phyloP scores from a whole-genome alignment of 441 rosid genomes.

The Erodium moschatum region DNA sequence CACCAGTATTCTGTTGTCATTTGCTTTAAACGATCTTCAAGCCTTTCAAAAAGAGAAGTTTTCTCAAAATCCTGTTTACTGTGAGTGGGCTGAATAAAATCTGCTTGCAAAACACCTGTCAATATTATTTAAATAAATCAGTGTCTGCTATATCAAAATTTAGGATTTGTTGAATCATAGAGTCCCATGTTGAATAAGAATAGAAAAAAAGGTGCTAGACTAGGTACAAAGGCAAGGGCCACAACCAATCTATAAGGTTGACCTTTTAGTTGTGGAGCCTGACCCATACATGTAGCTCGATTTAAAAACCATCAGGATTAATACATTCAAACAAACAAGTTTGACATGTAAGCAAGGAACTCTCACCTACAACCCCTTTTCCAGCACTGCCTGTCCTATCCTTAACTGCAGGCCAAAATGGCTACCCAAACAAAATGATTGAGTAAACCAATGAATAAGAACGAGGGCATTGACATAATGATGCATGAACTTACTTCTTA shows the following conservation, averaged over 20 bases:
- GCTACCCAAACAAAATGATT: conserved; percentile 19
- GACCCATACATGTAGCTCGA: no score
- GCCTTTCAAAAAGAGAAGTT: conserved; percentile 25
- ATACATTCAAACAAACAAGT: no score
- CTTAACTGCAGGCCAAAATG: conserved; percentile 25
- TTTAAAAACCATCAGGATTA: no score
- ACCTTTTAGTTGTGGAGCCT: no score
- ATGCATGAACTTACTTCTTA: neutral
- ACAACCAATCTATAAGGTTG: no score
- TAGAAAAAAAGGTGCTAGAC: neutral
- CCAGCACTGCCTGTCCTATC: conserved; percentile 18
- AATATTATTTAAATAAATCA: conserved; percentile 1
- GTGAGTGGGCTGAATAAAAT: conserved; percentile 28
- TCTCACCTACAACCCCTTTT: conserved; percentile 27
- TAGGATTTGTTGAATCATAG: no score
- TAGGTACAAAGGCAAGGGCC: no score
- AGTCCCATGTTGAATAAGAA: no score
- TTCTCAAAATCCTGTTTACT: conserved; percentile 32
- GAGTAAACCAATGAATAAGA: neutral
- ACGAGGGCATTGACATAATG: neutral
- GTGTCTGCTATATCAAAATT: neutral
- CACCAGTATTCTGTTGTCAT: conserved; percentile 27
- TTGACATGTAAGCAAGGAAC: neutral
- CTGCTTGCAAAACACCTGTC: conserved; percentile 28
- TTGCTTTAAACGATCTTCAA: conserved; percentile 22